Evolutionary conservation across 768 basidiomycete genomes (phyloP).

Genomic region (Suillus americanus): DNA sequence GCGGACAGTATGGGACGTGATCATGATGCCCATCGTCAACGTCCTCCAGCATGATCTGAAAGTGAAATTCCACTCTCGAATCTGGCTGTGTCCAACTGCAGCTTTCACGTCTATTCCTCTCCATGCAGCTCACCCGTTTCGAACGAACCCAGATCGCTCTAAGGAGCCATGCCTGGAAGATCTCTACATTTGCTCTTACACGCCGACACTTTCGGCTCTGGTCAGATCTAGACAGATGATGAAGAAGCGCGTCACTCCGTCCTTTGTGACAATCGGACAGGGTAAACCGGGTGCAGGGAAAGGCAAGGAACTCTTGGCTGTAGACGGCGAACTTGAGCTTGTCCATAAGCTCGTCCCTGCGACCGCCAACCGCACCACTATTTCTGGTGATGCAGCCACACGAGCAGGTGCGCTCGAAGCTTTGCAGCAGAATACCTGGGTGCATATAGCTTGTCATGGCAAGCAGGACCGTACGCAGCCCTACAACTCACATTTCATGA

Average conservation of each 20-base stretch:
- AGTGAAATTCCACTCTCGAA: neutral
- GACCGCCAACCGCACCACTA: neutral
- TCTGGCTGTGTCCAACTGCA: neutral
- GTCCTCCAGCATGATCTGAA: neutral
- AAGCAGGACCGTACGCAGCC: conserved; percentile 19
- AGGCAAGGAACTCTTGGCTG: neutral
- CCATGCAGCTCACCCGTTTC: neutral
- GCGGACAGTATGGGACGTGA: neutral
- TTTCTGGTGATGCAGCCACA: conserved; percentile 17
- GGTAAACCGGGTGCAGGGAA: neutral
- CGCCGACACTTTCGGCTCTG: neutral
- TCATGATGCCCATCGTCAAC: neutral
- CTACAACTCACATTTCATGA: conserved; percentile 23
- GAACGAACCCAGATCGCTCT: neutral
- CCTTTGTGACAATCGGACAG: neutral
- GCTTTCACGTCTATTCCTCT: neutral
- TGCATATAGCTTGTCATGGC: conserved; percentile 34
- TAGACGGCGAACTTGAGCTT: neutral
- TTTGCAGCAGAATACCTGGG: conserved; percentile 21
- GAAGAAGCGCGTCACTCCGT: neutral
- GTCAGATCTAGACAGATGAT: neutral
- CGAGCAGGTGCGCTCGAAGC: conserved; percentile 11
- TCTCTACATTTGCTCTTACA: neutral
- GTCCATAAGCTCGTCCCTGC: neutral
- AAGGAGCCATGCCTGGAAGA: neutral